These are phyloP conservation scores for Nakazawaea siamensis DNA, from an alignment of 805 yeast species.

Conservation along the genomic window DNA sequence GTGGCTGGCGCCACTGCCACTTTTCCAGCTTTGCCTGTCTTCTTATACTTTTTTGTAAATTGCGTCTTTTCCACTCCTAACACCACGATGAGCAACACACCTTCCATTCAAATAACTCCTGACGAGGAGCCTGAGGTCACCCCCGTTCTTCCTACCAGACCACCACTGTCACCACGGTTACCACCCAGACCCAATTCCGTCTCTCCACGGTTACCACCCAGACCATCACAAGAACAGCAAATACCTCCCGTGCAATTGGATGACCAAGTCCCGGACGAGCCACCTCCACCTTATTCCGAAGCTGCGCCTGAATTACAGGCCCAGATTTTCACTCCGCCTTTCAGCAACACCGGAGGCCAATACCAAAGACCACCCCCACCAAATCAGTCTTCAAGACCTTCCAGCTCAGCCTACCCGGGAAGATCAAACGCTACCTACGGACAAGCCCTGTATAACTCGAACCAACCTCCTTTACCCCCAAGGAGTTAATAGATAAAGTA, in stretches of 20 bases:
- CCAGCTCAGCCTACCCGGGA: constrained; percentile 11
- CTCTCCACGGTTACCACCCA: no score
- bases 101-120: no score
- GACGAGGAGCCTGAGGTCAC: constrained; percentile 12
- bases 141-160: constrained; percentile 17
- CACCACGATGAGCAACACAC: no score
- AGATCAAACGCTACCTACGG: constrained; percentile 10
- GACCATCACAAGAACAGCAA: constrained; percentile 1
- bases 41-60: no score
- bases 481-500: no score
- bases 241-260: no score
- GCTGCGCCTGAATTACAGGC: constrained; percentile 17
- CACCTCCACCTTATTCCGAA: constrained; percentile 30
- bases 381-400: constrained; percentile 6
- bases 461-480: constrained; percentile 9
- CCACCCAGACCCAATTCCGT: neutral
- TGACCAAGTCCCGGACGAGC: constrained; percentile 17
- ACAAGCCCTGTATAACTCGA: constrained; percentile 4
- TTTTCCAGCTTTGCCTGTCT: no score
- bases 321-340: constrained; percentile 6
- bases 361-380: constrained; percentile 13
- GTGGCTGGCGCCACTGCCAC: no score
- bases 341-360: constrained; percentile 4
- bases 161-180: neutral
- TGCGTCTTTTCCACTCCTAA: no score